A percentile compares a stretch with the other conserved stretches of the same genome.
These are phyloP conservation scores for Xylaria sp. DNA, from an alignment of 495 filamentous ascomycete genomes.

Conservation along the genomic window DNA sequence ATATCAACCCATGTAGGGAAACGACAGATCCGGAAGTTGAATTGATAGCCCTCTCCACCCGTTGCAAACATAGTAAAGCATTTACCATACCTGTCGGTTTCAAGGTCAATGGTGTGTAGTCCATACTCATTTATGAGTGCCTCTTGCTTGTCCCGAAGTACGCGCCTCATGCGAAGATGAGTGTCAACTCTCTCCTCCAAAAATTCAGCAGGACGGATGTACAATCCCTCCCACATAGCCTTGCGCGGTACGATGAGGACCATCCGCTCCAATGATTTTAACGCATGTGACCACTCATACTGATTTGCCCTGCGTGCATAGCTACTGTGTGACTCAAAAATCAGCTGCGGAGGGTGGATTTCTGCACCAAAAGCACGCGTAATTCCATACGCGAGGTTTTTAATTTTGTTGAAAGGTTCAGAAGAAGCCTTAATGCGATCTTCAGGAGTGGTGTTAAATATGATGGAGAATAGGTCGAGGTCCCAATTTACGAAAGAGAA, in stretches of 20 bases:
- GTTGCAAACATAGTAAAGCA: neutral
- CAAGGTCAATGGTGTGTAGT: neutral
- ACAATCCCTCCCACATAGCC: neutral
- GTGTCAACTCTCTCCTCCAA: neutral
- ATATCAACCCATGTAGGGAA: neutral
- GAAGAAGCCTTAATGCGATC: too few species aligned
- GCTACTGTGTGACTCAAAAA: neutral
- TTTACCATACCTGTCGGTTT: neutral
- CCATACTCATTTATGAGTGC: neutral
- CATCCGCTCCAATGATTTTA: constrained; percentile 26
- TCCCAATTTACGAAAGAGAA: constrained; percentile 9
- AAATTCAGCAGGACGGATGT: neutral
- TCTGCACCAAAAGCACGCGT: too few species aligned
- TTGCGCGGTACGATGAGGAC: neutral
- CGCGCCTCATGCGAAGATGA: neutral
- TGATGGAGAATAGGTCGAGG: neutral
- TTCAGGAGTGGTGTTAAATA: neutral
- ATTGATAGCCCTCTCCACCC: neutral
- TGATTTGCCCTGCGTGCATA: too few species aligned
- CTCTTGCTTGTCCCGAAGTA: neutral
- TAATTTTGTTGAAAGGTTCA: neutral
- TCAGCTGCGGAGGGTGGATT: too few species aligned
- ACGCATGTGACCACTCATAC: neutral
- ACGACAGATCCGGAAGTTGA: neutral
- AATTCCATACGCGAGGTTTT: neutral